Base-by-base conservation (phyloP, 2,329 filamentous ascomycete genomes). In the Fusarium keratoplasticum region DNA sequence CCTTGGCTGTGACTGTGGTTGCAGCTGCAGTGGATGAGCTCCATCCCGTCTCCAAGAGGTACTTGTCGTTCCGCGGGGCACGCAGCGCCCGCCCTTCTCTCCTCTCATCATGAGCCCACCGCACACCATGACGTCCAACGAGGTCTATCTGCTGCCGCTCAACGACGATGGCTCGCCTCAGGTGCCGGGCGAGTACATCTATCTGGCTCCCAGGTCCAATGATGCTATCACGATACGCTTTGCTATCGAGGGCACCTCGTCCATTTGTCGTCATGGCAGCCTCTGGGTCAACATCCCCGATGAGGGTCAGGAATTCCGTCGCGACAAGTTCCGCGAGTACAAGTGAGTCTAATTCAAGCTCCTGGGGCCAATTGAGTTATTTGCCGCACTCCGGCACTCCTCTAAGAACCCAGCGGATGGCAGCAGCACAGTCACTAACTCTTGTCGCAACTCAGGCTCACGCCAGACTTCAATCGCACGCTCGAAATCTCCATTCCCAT, bases 201-300 rank as follows among this genome's bases (percentile, higher is more conserved):
- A 98, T 83, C 87, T 99, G 50, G 93, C 95, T 1, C 92, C 96
- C 20, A 85, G 85, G 74, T 92, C 93, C 20, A 89, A 88, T 44
- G 88, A 92, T n/a, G 93, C 93, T 47, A 92, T 98, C 79, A 89
- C 89, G 62, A 87, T 98, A 66, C 92, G 96, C 69, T 98, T 99
- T 83, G 91, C 95, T 76, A 96, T 98, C 77, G 94, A 98, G 83
- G 95, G 96, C 71, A 96, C 95, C 66, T 98, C 96, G 81, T 98
- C 96, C 71, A 96, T 99, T 86, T 98, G 95, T 83, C 91, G 95
- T 76, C 89, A 98, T 84, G 96, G 97, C 69, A 98, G 94, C 81
- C 88, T 99, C 72, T 99, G 96, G 96, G 93, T 98, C 80, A 99
- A 99, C 83, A 94, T 98, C 70, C 96, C 96, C 9, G 89, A 92